Conservation (phyloP, 1,139 yeast genomes). For the Wickerhamiella pararugosa region DNA sequence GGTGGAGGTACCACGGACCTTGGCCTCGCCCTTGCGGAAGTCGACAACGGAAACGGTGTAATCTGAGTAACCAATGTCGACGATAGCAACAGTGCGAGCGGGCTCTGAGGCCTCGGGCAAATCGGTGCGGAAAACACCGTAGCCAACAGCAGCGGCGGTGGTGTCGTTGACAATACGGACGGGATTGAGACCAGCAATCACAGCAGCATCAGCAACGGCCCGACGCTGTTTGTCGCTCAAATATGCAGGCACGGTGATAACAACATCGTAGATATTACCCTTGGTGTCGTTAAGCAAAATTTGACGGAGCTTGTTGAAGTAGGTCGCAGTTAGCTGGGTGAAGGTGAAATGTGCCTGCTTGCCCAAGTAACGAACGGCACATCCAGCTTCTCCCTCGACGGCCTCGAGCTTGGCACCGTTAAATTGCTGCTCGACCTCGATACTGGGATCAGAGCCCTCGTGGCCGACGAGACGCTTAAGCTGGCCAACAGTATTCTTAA, state of each 20-base stretch:
- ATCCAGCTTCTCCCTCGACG: constrained; percentile 60
- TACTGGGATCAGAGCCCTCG: constrained; percentile 60
- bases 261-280: constrained; percentile 64
- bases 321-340: constrained; percentile 89
- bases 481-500: constrained; percentile 91
- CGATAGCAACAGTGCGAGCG: constrained; percentile 78
- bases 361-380: constrained; percentile 74
- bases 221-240: constrained; percentile 94
- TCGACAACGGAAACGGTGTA: constrained; percentile 85
- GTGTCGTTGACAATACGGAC: constrained; percentile 94
- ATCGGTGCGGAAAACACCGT: constrained; percentile 90
- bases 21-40: constrained; percentile 91
- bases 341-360: constrained; percentile 68
- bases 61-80: constrained; percentile 95
- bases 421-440: constrained; percentile 57
- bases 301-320: constrained; percentile 75
- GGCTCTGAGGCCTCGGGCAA: constrained; percentile 65
- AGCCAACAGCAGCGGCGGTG: constrained; percentile 98
- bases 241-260: constrained; percentile 94
- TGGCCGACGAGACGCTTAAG: constrained; percentile 85
- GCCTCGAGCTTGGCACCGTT: constrained; percentile 52
- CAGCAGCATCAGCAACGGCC: constrained; percentile 90
- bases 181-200: constrained; percentile 93
- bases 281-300: constrained; percentile 73
- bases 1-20: constrained; percentile 79